Conservation (phyloP, 2,329 filamentous ascomycete species). For the Nectriaceae sp. region DNA sequence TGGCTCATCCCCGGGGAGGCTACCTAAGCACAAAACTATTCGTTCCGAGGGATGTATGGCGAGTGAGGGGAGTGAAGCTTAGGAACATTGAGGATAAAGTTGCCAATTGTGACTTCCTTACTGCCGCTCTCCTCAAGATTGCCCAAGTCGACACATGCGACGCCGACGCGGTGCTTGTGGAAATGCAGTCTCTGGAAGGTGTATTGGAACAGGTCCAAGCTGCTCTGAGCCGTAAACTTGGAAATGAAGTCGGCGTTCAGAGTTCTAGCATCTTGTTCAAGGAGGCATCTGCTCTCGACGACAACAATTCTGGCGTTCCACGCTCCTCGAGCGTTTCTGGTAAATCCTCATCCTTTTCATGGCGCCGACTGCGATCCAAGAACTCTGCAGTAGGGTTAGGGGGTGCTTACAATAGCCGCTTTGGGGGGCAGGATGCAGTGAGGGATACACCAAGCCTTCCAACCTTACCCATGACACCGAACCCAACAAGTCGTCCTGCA, state of each 20-base stretch:
- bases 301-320: constrained; percentile 49
- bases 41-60: constrained; percentile 89
- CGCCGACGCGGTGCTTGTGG: constrained; percentile 87
- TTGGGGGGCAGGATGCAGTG: constrained; percentile 20
- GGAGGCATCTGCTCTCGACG: constrained; percentile 56
- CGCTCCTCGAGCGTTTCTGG: constrained; percentile 64
- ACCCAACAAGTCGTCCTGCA: constrained; percentile 65
- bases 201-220: constrained; percentile 85
- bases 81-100: constrained; percentile 93
- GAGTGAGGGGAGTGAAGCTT: constrained; percentile 89
- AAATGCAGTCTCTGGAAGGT: constrained; percentile 87
- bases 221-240: constrained; percentile 77
- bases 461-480: constrained; percentile 74
- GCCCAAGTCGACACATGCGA: constrained; percentile 84
- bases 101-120: constrained; percentile 85
- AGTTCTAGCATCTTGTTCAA: constrained; percentile 74
- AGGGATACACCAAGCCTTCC: constrained; percentile 57
- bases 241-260: constrained; percentile 88
- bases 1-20: constrained; percentile 87
- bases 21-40: constrained; percentile 93
- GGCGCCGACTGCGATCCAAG: constrained; percentile 88
- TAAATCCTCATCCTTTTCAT: constrained; percentile 73
- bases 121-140: constrained; percentile 82
- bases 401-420: constrained; percentile 45
- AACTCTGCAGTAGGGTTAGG: constrained; percentile 69